Conservation (phyloP, 2,329 filamentous ascomycete genomes). For the Ploettnerulaceae sp. region DNA sequence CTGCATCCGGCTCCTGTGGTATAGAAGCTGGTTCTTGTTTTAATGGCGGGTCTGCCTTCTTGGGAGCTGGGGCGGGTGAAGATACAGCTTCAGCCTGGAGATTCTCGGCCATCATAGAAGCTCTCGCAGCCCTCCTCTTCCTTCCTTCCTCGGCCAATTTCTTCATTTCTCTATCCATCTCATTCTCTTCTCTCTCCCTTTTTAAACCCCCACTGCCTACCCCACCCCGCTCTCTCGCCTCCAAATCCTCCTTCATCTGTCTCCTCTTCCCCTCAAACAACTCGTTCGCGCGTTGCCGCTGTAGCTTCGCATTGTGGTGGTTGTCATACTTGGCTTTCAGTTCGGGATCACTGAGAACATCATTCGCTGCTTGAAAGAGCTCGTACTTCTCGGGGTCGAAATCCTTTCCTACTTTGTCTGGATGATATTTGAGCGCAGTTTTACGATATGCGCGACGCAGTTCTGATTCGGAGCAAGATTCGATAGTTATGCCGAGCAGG, state of each 20-base stretch:
- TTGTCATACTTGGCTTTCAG: slow-evolving; percentile 75
- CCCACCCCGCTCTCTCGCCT: slow-evolving; percentile 62
- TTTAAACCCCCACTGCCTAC: slow-evolving; percentile 49
- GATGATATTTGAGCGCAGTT: slow-evolving; percentile 84
- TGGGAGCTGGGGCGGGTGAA: slow-evolving; percentile 14
- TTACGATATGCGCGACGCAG: slow-evolving; percentile 65
- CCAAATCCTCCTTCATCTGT: slow-evolving; percentile 81
- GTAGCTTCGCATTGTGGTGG: slow-evolving; percentile 63
- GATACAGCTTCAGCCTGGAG: slow-evolving; percentile 19
- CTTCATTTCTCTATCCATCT: slow-evolving; percentile 46
- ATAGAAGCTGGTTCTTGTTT: not conserved
- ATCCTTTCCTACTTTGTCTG: slow-evolving; percentile 75
- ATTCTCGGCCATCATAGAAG: slow-evolving; percentile 36
- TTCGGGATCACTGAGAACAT: slow-evolving; percentile 68
- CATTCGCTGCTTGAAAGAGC: slow-evolving; percentile 77
- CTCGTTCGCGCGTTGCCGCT: slow-evolving; percentile 66
- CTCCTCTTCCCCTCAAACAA: slow-evolving; percentile 68
- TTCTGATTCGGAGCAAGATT: slow-evolving; percentile 27
- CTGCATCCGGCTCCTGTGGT: slow-evolving; percentile 30
- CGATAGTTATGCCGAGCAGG: slow-evolving; percentile 30
- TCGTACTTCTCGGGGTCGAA: slow-evolving; percentile 82
- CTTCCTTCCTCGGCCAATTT: slow-evolving; percentile 49
- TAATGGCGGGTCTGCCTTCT: slow-evolving; percentile 12
- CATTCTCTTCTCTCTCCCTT: slow-evolving; percentile 49
- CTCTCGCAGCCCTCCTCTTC: slow-evolving; percentile 45